Base-by-base conservation (phyloP, 805 yeast genomes). In the Yamadazyma akitaensis region DNA sequence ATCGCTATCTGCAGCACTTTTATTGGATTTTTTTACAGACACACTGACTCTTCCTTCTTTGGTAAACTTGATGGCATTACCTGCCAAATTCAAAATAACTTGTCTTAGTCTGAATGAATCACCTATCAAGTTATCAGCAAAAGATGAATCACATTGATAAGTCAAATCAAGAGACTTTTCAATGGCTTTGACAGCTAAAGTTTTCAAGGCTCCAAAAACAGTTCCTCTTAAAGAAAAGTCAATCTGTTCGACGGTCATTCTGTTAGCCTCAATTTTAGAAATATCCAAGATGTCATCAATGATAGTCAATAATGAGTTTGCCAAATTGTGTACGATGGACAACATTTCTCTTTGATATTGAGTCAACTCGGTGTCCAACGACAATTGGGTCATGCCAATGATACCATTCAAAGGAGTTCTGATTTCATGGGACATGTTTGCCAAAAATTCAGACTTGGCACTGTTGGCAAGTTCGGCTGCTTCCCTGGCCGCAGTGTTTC, bases 321-420 rank as follows among this genome's bases (percentile, higher is more conserved):
- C 96, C 56, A 88, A 72, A 60, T 88, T 88, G 67, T 88, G 94
- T 19, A 88, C 96, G 60, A 89, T 88, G 13, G 91, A 82, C 55
- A 88, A 70, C 96, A 88, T 88, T 67, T 88, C 96, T 52, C 96
- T 78, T 65, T 88, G 96, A 59, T 88, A 88, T 66, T 88, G 96
- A 9, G 95, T 88, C 53, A 88, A 75, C 58, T 88, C 95, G 0
- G 96, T 88, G 53, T 88, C 96, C 46, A 88, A 74, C 1, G 96
- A 86, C 55, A 88, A 70, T 63, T 88, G 96, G 2, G 96, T 88
- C 92, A 88, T 88, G 60, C 96, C 96, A 57, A 88, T 85, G 40
- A 88, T 88, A 71, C 96, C 96, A 64, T 88, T 88, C 81, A 88
- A 84, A 17, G 96, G 96, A 2, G 96, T 88, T 63, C 96, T 75